These are phyloP conservation scores for Verticillium nonalfalfae DNA, from an alignment of 2,329 filamentous ascomycete species.

Conservation along the genomic window DNA sequence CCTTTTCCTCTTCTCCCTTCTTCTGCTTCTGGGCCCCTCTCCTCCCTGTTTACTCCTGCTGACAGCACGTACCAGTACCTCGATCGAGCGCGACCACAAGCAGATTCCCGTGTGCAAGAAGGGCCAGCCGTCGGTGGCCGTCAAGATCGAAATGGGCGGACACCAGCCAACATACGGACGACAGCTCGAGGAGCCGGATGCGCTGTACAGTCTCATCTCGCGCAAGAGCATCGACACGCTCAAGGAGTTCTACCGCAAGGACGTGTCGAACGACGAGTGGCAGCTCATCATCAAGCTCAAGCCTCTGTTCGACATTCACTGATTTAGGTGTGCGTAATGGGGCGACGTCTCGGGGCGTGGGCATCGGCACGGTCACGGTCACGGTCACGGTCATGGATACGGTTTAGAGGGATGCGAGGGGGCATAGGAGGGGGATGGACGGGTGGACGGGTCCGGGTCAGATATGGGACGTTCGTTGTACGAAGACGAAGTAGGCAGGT, in stretches of 20 bases:
- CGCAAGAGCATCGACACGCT: conserved; percentile 86
- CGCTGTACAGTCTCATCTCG: conserved; percentile 81
- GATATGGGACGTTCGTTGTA: not conserved
- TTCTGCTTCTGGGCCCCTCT: not conserved
- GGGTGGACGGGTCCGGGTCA: not conserved
- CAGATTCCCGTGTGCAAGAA: conserved; percentile 87
- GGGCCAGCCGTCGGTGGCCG: conserved; percentile 91
- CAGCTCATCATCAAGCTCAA: conserved; percentile 91
- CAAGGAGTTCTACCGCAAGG: conserved; percentile 89
- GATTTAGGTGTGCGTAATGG: conserved; percentile 17
- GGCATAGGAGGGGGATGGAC: not conserved
- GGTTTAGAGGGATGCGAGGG: too few relatives aligned
- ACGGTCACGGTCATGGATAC: too few relatives aligned
- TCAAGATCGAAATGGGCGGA: conserved; percentile 92
- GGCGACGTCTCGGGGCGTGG: not conserved
- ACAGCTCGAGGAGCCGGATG: conserved; percentile 88
- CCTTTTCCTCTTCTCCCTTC: not conserved
- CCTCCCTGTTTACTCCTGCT: not conserved
- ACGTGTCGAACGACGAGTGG: conserved; percentile 93
- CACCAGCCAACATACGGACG: conserved; percentile 93
- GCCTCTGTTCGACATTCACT: conserved; percentile 82
- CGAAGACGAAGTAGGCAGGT: not conserved
- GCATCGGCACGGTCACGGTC: too few relatives aligned
- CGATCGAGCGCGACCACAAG: conserved; percentile 97
- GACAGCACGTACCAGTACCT: conserved; percentile 54